Evolutionary conservation across 1,139 yeast genomes (phyloP).

Genomic region (Yamadazyma atmosphaerica): DNA sequence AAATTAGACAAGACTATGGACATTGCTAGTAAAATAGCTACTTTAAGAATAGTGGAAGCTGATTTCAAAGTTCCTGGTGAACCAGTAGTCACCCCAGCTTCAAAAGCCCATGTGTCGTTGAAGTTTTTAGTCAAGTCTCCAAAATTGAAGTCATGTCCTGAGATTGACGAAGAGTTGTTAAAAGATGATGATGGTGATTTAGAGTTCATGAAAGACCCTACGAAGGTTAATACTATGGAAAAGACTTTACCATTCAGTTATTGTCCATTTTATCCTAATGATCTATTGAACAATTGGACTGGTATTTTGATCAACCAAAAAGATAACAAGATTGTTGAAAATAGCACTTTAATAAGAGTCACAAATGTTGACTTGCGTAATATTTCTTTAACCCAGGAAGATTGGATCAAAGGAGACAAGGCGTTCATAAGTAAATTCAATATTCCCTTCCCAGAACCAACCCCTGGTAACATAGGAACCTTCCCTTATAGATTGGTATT

Average conservation of each 20-base stretch:
- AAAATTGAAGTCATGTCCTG: slow-evolving; percentile 58
- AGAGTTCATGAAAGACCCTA: slow-evolving; percentile 72
- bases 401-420: slow-evolving; percentile 47
- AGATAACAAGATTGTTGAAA: slow-evolving; percentile 76
- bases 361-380: slow-evolving; percentile 58
- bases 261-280: slow-evolving; percentile 74
- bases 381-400: slow-evolving; percentile 50
- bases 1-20: slow-evolving; percentile 51
- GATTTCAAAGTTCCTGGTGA: slow-evolving; percentile 91
- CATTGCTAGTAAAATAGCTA: slow-evolving; percentile 69
- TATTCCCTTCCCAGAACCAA: slow-evolving; percentile 66
- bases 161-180: slow-evolving; percentile 38
- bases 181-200: slow-evolving; percentile 52
- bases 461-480: slow-evolving; percentile 66
- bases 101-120: slow-evolving; percentile 72
- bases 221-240: slow-evolving; percentile 60
- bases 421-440: slow-evolving; percentile 70
- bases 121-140: slow-evolving; percentile 79
- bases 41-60: slow-evolving; percentile 66
- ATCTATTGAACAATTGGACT: slow-evolving; percentile 59
- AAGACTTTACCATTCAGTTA: slow-evolving; percentile 64
- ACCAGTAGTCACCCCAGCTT: slow-evolving; percentile 66
- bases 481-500: slow-evolving; percentile 65
- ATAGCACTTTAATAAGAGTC: slow-evolving; percentile 52
- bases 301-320: slow-evolving; percentile 69